A percentile compares a stretch with the other conserved stretches of the same genome.
These are phyloP conservation scores for Cladophialophora carrionii DNA, from an alignment of 2,329 filamentous ascomycete species.

Conservation along the genomic window DNA sequence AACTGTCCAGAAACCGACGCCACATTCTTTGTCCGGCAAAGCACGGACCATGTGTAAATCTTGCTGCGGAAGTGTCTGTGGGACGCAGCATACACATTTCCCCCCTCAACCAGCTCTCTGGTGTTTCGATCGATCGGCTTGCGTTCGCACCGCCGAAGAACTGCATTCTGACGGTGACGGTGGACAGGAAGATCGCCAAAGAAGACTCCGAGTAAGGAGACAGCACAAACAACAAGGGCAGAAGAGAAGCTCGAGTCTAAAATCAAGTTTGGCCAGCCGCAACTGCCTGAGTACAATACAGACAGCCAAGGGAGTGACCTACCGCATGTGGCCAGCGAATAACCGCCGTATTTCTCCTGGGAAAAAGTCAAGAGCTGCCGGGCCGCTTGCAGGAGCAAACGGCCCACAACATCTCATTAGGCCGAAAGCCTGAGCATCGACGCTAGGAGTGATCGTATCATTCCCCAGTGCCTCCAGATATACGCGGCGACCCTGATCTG, in stretches of 20 bases:
- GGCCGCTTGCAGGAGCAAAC: background rate
- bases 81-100: background rate
- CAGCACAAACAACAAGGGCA: background rate
- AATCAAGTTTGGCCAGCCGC: too few relatives aligned
- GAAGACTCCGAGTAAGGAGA: background rate
- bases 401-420: background rate
- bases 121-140: background rate
- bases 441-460: background rate
- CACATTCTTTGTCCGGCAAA: conserved; percentile 10
- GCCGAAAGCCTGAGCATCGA: background rate
- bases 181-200: background rate
- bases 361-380: background rate
- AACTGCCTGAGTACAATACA: background rate
- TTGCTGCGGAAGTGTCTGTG: background rate
- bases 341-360: background rate
- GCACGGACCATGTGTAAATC: background rate
- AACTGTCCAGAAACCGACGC: background rate
- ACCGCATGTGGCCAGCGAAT: background rate
- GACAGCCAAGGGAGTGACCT: background rate
- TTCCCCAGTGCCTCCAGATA: too few relatives aligned
- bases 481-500: too few relatives aligned
- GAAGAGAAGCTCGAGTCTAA: background rate
- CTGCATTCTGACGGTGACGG: background rate
- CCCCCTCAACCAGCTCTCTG: background rate
- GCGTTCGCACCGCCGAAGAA: background rate